Percentiles rank a stretch among this genome's conserved stretches.
phyloP scores from a whole-genome alignment of 805 yeast species.

The Saccharomycopsis selenospora region DNA sequence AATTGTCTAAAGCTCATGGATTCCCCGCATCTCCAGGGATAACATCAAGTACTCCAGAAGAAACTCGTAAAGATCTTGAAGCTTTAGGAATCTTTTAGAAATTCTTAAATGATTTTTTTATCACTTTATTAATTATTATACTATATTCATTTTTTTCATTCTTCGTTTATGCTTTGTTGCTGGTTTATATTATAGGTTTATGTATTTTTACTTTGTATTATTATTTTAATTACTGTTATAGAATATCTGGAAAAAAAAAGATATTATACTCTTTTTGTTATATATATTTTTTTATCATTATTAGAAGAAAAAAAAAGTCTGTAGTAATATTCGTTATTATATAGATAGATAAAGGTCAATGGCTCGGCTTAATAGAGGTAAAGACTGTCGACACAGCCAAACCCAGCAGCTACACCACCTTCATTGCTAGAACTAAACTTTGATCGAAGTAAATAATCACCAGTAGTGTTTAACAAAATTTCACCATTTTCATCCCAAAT shows the following conservation, averaged over 20 bases:
- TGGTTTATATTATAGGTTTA: too few species aligned
- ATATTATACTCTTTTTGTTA: too few species aligned
- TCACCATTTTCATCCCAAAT: slow-evolving; percentile 60
- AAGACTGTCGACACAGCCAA: slow-evolving; percentile 90
- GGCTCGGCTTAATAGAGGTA: slow-evolving; percentile 40
- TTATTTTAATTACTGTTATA: not conserved
- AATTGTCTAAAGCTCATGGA: slow-evolving; percentile 59
- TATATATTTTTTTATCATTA: too few species aligned
- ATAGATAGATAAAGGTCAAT: too few species aligned
- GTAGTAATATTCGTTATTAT: too few species aligned
- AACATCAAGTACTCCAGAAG: slow-evolving; percentile 58
- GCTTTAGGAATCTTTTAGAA: slow-evolving; percentile 35
- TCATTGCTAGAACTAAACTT: slow-evolving; percentile 84
- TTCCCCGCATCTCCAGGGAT: slow-evolving; percentile 79
- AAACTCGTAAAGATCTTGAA: slow-evolving; percentile 62
- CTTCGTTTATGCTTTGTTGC: too few species aligned
- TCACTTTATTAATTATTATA: not conserved
- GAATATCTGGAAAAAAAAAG: not conserved
- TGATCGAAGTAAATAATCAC: slow-evolving; percentile 85
- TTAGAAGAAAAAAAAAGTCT: too few species aligned
- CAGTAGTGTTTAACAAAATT: slow-evolving; percentile 52
- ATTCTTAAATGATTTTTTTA: too few species aligned
- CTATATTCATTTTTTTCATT: not conserved
- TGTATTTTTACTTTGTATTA: too few species aligned
- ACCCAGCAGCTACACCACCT: slow-evolving; percentile 99